Percentiles rank a stretch among this genome's conserved stretches.
These are phyloP conservation scores for Hemileccinum rubropunctum DNA, from an alignment of 768 basidiomycete species.

Conservation along the genomic window DNA sequence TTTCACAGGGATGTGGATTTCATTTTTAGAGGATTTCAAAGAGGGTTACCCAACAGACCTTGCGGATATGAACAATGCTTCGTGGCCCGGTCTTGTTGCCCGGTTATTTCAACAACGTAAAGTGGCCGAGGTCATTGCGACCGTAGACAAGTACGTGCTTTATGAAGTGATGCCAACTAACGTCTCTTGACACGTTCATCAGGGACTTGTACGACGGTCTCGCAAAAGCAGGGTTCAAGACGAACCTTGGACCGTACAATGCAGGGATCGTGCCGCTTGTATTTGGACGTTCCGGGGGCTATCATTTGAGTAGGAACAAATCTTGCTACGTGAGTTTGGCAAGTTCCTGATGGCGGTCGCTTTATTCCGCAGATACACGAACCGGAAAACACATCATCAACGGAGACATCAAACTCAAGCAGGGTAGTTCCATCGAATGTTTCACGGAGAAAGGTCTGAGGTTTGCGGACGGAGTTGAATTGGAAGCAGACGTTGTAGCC, in stretches of 20 bases:
- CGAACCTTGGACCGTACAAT: constrained; percentile 28
- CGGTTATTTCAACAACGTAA: constrained; percentile 5
- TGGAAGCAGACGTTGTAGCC: no score
- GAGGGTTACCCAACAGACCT: no score
- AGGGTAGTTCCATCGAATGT: no score
- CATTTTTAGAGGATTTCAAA: background rate
- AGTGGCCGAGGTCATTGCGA: constrained; percentile 1
- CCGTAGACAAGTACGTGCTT: background rate
- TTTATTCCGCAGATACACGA: constrained; percentile 18
- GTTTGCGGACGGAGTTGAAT: no score
- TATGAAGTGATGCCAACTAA: background rate
- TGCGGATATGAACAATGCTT: constrained; percentile 2
- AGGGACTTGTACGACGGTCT: constrained; percentile 35
- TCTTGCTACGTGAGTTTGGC: background rate
- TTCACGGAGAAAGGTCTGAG: no score
- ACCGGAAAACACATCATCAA: constrained; percentile 39
- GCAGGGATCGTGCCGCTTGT: constrained; percentile 30
- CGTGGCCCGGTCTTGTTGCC: constrained; percentile 2
- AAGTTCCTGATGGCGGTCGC: background rate
- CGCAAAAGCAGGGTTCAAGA: constrained; percentile 30
- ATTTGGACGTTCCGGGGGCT: constrained; percentile 29
- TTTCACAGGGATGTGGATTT: background rate
- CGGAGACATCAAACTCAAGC: constrained; percentile 45
- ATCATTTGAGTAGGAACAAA: constrained; percentile 24
- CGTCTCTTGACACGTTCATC: background rate